phyloP scores from a whole-genome alignment of 768 basidiomycete species.

The Amanita subjunquillea region DNA sequence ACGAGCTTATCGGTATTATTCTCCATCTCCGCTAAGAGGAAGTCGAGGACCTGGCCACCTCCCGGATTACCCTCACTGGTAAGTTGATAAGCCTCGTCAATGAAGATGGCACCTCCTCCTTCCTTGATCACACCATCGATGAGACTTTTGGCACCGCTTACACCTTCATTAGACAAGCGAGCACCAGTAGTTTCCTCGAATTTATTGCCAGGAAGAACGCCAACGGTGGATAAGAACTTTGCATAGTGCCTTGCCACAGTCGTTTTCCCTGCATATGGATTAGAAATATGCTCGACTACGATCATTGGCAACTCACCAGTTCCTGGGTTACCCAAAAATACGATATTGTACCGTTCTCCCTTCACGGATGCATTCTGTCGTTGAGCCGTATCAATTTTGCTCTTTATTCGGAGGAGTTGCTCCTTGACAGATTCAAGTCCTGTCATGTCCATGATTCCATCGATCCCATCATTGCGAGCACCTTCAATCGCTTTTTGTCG shows the following conservation, averaged over 20 bases:
- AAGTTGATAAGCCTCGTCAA: slow-evolving; percentile 68
- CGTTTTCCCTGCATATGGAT: slow-evolving; percentile 44
- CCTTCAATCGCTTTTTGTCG: slow-evolving; percentile 47
- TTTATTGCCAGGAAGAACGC: slow-evolving; percentile 37
- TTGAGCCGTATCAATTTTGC: slow-evolving; percentile 41
- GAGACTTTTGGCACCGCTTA: slow-evolving; percentile 37
- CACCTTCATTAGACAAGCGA: slow-evolving; percentile 44
- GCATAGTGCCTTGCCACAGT: slow-evolving; percentile 59
- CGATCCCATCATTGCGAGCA: slow-evolving; percentile 40
- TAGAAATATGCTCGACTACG: not conserved
- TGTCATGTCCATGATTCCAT: slow-evolving; percentile 59
- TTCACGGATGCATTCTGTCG: slow-evolving; percentile 44
- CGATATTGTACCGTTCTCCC: slow-evolving; percentile 50
- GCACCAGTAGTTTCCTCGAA: slow-evolving; percentile 62
- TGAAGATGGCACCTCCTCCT: slow-evolving; percentile 58
- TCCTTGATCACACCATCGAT: slow-evolving; percentile 33
- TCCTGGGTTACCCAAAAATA: slow-evolving; percentile 62
- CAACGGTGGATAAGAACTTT: slow-evolving; percentile 45
- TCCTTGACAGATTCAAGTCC: slow-evolving; percentile 59
- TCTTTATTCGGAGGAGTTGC: slow-evolving; percentile 48
- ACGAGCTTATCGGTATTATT: slow-evolving; percentile 54
- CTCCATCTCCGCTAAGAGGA: slow-evolving; percentile 67
- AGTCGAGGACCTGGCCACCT: slow-evolving; percentile 56
- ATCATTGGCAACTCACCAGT: slow-evolving; percentile 38
- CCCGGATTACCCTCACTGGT: slow-evolving; percentile 33